phyloP scores from a whole-genome alignment of 2,329 filamentous ascomycete species.

The Exophiala alcalophila region DNA sequence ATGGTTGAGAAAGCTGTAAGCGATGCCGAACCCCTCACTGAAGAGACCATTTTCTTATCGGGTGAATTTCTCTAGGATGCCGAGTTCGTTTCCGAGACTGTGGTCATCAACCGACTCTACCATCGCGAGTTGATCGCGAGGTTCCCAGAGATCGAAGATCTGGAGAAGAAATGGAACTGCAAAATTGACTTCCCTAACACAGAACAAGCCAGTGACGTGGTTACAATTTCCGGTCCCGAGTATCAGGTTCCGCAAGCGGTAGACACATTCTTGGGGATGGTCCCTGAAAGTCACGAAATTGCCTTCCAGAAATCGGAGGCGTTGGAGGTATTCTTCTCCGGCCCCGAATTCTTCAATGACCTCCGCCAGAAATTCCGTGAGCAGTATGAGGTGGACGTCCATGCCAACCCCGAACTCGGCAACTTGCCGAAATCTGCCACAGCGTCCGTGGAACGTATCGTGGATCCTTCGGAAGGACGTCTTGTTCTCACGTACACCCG shows the following conservation, averaged over 20 bases:
- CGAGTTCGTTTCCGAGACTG: conserved; percentile 91
- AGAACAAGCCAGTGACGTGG: conserved; percentile 92
- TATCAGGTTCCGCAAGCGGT: conserved; percentile 98
- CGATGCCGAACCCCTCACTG: conserved; percentile 30
- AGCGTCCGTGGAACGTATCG: conserved; percentile 42
- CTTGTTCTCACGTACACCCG: conserved; percentile 83
- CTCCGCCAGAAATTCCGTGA: conserved; percentile 79
- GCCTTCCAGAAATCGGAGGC: conserved; percentile 73
- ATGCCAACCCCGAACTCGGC: conserved; percentile 54
- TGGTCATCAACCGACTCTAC: conserved; percentile 90
- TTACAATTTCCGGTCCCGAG: conserved; percentile 92
- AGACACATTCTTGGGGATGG: conserved; percentile 95
- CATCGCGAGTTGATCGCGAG: conserved; percentile 90
- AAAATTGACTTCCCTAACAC: conserved; percentile 98
- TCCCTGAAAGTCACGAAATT: conserved; percentile 91
- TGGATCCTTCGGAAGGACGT: conserved; percentile 49
- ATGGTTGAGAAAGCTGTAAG: conserved; percentile 93
- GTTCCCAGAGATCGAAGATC: conserved; percentile 82
- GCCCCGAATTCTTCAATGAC: conserved; percentile 74
- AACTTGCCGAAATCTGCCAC: conserved; percentile 33
- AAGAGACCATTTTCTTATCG: conserved; percentile 21
- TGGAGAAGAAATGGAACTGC: conserved; percentile 99
- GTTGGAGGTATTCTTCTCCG: conserved; percentile 77
- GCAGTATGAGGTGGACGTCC: conserved; percentile 87
- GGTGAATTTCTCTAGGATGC: conserved; percentile 62